Conservation (phyloP, 2,329 filamentous ascomycete species). For the Penicillium sp. region DNA sequence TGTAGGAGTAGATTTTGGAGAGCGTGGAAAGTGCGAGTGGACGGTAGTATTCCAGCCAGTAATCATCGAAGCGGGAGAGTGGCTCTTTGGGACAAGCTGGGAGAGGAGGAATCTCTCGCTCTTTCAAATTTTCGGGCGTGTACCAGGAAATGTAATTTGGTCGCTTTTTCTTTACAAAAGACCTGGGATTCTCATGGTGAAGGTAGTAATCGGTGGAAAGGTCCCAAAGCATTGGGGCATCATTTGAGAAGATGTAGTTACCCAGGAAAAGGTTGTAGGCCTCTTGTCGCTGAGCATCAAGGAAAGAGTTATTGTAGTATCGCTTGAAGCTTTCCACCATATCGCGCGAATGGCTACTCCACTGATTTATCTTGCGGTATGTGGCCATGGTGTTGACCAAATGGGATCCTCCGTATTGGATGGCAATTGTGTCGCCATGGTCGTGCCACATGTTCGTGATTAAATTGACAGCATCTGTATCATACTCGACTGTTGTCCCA, state of each 20-base stretch:
- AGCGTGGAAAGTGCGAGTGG: conserved; percentile 86
- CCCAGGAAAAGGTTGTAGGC: conserved; percentile 97
- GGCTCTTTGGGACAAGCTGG: conserved; percentile 31
- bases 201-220: conserved; percentile 93
- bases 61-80: conserved; percentile 73
- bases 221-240: conserved; percentile 96
- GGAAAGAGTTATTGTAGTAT: conserved; percentile 98
- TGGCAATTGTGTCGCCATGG: conserved; percentile 94
- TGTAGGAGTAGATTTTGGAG: conserved; percentile 87
- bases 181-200: conserved; percentile 80
- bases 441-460: conserved; percentile 99
- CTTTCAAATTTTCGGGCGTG: conserved; percentile 69
- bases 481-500: conserved; percentile 78
- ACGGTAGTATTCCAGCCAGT: conserved; percentile 96
- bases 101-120: conserved; percentile 57
- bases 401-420: conserved; percentile 96
- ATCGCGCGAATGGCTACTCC: conserved; percentile 94
- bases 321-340: conserved; percentile 99
- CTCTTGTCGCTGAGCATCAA: conserved; percentile 96
- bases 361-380: conserved; percentile 98
- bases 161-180: conserved; percentile 63
- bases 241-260: conserved; percentile 86
- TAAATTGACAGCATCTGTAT: conserved; percentile 91
- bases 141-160: conserved; percentile 89
- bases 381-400: conserved; percentile 99